A percentile compares a stretch with the other conserved stretches of the same genome.
These are phyloP conservation scores for Skeletonema potamos DNA, from an alignment of 108 stramenopile species.

Conservation along the genomic window DNA sequence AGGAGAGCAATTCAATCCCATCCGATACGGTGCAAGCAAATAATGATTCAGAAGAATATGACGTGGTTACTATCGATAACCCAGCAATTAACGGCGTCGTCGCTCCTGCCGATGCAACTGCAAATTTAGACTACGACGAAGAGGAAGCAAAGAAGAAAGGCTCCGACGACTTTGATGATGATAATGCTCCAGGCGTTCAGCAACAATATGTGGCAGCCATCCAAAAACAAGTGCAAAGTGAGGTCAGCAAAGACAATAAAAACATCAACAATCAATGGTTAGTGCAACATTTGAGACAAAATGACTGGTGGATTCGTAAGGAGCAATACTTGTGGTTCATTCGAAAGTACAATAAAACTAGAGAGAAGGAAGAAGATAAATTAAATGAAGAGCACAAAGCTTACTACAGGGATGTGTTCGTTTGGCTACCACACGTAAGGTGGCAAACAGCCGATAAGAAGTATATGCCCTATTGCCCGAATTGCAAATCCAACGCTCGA, in stretches of 20 bases:
- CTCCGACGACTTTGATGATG: neutral
- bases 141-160: constrained; percentile 4
- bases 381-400: neutral
- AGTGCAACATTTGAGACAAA: constrained; percentile 2
- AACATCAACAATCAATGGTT: constrained; percentile 1
- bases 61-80: neutral
- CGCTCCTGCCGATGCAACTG: neutral
- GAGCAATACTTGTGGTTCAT: neutral
- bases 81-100: neutral
- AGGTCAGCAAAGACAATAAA: constrained; percentile 2
- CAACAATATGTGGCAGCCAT: constrained; percentile 4
- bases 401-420: constrained; percentile 31
- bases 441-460: neutral
- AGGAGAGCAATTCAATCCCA: no score
- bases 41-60: no score
- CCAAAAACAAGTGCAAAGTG: constrained; percentile 2
- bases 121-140: constrained; percentile 6
- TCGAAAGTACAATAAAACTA: neutral
- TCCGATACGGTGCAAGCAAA: no score
- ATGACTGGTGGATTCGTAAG: constrained; percentile 29
- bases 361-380: neutral
- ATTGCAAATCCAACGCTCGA: constrained; percentile 11
- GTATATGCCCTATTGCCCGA: constrained; percentile 26
- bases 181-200: neutral
- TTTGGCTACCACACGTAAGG: constrained; percentile 35